These are phyloP conservation scores for Debaryomycetaceae sp. DNA, from an alignment of 1,139 yeast species.

Conservation along the genomic window DNA sequence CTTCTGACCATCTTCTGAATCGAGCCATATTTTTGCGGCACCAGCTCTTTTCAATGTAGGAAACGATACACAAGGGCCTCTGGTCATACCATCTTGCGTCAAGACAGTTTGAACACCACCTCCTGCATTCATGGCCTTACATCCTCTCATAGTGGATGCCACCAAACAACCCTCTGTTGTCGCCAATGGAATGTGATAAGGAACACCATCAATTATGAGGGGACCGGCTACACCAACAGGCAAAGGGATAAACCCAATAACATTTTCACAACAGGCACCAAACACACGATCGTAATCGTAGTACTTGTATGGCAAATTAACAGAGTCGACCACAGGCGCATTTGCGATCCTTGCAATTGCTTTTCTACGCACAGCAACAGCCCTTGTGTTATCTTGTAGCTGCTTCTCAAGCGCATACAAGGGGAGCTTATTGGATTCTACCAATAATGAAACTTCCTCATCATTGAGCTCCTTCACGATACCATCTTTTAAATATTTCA, in stretches of 20 bases:
- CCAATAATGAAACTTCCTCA: conserved; percentile 71
- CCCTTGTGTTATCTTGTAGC: conserved; percentile 81
- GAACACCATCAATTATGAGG: conserved; percentile 77
- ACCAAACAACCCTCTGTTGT: conserved; percentile 98
- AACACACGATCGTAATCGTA: conserved; percentile 95
- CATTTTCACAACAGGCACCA: conserved; percentile 99
- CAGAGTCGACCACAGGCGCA: conserved; percentile 73
- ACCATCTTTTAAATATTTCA: conserved; percentile 66
- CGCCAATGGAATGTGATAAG: conserved; percentile 95
- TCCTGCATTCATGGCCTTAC: conserved; percentile 96
- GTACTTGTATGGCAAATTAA: conserved; percentile 70
- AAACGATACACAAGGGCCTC: conserved; percentile 97
- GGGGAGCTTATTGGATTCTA: conserved; percentile 76
- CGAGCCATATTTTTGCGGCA: conserved; percentile 92
- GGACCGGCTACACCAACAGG: conserved; percentile 99
- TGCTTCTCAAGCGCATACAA: conserved; percentile 92
- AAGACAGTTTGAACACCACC: conserved; percentile 93
- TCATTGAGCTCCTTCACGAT: conserved; percentile 61
- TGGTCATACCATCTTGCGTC: conserved; percentile 97
- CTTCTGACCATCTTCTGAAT: conserved; percentile 88
- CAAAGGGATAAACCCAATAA: conserved; percentile 90
- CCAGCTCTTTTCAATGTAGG: conserved; percentile 83
- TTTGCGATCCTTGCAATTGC: conserved; percentile 81
- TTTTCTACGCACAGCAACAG: conserved; percentile 88
- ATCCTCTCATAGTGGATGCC: conserved; percentile 98